phyloP scores from a whole-genome alignment of 164 flowering plant species.

The Taxillus chinensis region DNA sequence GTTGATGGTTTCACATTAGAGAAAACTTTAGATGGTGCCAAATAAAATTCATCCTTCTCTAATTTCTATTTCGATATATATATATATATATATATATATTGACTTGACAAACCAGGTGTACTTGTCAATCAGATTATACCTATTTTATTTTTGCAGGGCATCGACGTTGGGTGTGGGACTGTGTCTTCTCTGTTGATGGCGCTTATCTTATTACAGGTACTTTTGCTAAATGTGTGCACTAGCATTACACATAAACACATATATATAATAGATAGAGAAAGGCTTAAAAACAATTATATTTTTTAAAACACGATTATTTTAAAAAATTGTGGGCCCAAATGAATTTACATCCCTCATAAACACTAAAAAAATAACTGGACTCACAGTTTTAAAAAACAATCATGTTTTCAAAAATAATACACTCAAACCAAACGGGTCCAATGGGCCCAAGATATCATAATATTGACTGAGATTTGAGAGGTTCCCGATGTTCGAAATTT shows the following conservation, averaged over 20 bases:
- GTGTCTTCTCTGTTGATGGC: slow-evolving; percentile 93
- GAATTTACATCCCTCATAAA: no score
- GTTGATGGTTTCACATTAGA: slow-evolving; percentile 91
- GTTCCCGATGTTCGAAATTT: no score
- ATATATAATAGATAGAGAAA: neutral
- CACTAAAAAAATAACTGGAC: no score
- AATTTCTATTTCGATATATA: neutral
- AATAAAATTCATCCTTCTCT: neutral
- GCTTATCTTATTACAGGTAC: slow-evolving; percentile 94
- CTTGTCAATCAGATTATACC: neutral
- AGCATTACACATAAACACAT: neutral
- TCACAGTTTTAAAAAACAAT: no score
- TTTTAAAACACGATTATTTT: no score
- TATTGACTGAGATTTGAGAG: no score
- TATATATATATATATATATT: no score
- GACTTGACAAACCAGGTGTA: neutral
- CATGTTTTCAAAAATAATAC: no score
- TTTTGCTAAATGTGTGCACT: neutral
- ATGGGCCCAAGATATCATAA: no score
- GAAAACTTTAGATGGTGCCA: slow-evolving; percentile 61
- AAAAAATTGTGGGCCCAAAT: no score
- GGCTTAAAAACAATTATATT: no score
- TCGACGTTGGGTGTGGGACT: slow-evolving; percentile 99
- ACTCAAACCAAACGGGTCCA: no score
- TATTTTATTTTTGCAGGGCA: slow-evolving; percentile 42